Conservation (phyloP, 495 filamentous ascomycete species). For the Parmelia sp. region DNA sequence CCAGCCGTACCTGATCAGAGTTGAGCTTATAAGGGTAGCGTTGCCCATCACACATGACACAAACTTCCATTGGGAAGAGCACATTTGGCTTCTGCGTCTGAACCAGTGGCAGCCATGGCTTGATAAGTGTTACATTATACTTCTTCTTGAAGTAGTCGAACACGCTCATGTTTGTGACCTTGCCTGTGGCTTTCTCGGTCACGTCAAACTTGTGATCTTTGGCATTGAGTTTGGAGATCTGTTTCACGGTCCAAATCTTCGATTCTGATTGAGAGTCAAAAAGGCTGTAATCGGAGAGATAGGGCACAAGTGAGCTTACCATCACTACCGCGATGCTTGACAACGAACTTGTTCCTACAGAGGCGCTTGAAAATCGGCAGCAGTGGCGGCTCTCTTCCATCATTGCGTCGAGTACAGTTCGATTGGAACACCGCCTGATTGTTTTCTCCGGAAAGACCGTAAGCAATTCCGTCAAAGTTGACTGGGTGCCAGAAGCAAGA, state of each 20-base stretch:
- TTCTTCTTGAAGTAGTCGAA: constrained; percentile 59
- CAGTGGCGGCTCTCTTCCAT: neutral
- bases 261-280: constrained; percentile 10
- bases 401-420: neutral
- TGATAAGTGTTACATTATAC: constrained; percentile 54
- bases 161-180: constrained; percentile 42
- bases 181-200: constrained; percentile 44
- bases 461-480: constrained; percentile 12
- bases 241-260: constrained; percentile 57
- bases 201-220: constrained; percentile 52
- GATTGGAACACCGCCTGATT: neutral
- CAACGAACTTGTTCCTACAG: constrained; percentile 58
- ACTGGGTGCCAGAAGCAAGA: constrained; percentile 58
- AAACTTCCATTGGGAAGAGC: constrained; percentile 72
- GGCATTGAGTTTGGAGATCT: constrained; percentile 50
- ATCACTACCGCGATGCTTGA: constrained; percentile 49
- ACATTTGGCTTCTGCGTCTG: constrained; percentile 59
- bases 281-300: neutral
- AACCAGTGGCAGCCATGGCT: constrained; percentile 59
- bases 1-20: constrained; percentile 40
- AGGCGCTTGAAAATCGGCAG: constrained; percentile 23
- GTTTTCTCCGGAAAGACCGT: constrained; percentile 6
- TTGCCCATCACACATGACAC: constrained; percentile 58
- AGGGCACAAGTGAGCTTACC: constrained; percentile 19
- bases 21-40: constrained; percentile 74